Evolutionary conservation across 108 stramenopile genomes (phyloP).

Genomic region (Heterococcus sp.): DNA sequence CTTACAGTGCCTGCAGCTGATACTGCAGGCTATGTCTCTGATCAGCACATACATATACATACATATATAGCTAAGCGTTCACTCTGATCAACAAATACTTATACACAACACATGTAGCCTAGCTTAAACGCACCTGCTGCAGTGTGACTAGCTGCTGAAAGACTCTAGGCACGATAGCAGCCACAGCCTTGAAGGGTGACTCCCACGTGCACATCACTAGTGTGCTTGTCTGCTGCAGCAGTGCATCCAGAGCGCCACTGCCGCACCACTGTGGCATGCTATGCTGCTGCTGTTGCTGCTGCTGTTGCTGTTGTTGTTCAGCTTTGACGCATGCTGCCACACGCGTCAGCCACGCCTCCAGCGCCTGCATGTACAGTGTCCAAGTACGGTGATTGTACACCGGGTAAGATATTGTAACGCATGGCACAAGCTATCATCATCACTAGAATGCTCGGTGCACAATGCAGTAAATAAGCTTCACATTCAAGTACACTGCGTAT

Average conservation of each 20-base stretch:
- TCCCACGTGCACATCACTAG: neutral
- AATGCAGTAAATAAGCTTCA: too few species aligned
- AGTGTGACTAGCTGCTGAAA: neutral
- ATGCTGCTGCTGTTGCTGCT: too few species aligned
- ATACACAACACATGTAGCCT: too few species aligned
- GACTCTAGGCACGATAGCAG: neutral
- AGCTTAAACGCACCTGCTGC: neutral
- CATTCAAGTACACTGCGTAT: too few species aligned
- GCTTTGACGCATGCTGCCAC: too few species aligned
- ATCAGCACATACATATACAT: neutral
- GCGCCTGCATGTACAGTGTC: too few species aligned
- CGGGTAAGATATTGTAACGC: too few species aligned
- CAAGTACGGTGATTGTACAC: too few species aligned
- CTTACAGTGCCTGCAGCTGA: neutral
- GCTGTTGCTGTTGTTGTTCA: too few species aligned
- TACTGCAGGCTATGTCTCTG: neutral
- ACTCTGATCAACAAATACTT: neutral
- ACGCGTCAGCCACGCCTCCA: too few species aligned
- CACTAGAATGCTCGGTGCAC: too few species aligned
- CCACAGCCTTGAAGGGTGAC: neutral
- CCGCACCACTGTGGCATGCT: neutral
- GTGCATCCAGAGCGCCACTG: neutral
- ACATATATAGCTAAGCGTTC: neutral
- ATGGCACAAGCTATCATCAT: too few species aligned
- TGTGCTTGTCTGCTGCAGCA: neutral